phyloP scores from a whole-genome alignment of 1,284 basidiomycete species.

The Apiotrichum mycotoxinovorans region DNA sequence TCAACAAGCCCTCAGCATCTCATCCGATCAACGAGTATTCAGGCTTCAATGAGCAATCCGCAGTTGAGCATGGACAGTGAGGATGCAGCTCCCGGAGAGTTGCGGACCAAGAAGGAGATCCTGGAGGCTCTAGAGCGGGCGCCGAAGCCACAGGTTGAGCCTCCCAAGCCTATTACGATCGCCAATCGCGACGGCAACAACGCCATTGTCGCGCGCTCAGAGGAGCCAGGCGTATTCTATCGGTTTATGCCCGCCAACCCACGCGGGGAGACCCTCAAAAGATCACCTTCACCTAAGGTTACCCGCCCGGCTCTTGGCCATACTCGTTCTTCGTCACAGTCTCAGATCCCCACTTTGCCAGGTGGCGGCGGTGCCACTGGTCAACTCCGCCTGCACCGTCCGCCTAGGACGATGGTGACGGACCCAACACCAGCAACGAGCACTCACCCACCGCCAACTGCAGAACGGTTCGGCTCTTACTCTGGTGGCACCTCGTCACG shows the following conservation, averaged over 20 bases:
- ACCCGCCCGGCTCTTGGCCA: neutral
- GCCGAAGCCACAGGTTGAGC: no score
- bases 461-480: neutral
- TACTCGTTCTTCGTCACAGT: neutral
- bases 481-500: no score
- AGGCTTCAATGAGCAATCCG: neutral
- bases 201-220: neutral
- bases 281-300: neutral
- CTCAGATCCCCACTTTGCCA: neutral
- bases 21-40: no score
- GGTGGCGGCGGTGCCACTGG: neutral
- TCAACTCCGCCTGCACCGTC: no score
- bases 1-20: neutral
- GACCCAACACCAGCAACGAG: neutral
- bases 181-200: neutral
- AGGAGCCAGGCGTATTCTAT: constrained; percentile 1
- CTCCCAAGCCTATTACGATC: neutral
- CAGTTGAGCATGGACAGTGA: no score
- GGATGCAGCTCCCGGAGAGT: neutral
- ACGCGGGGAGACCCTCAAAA: neutral
- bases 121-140: neutral
- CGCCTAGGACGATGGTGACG: no score
- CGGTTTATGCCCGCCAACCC: neutral
- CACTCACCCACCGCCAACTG: neutral
- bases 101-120: neutral